phyloP scores from a whole-genome alignment of 495 filamentous ascomycete species.

The Neurospora tetraspora region DNA sequence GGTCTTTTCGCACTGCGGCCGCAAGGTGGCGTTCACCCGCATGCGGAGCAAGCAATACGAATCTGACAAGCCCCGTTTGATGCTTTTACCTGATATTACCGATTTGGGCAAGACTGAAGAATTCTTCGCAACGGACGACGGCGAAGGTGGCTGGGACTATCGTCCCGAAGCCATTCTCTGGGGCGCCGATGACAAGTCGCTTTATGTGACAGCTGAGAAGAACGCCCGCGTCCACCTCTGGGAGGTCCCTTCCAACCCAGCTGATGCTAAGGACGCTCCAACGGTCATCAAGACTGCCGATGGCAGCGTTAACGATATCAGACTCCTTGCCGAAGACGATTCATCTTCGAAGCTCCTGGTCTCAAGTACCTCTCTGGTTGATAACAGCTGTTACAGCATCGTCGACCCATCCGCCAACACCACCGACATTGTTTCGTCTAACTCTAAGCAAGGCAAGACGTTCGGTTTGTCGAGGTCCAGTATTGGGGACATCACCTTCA shows the following conservation, averaged over 20 bases:
- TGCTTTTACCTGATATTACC: conserved; percentile 51
- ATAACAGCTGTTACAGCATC: conserved; percentile 58
- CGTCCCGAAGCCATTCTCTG: conserved; percentile 58
- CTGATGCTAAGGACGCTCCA: conserved; percentile 43
- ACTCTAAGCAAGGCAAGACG: conserved; percentile 53
- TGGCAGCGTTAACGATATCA: conserved; percentile 51
- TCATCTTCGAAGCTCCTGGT: conserved; percentile 48
- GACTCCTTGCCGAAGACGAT: conserved; percentile 37
- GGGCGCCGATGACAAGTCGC: conserved; percentile 50
- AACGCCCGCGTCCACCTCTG: conserved; percentile 54
- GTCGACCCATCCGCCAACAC: conserved; percentile 41
- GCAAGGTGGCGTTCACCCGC: conserved; percentile 65
- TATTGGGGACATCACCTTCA: conserved; percentile 64
- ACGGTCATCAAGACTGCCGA: conserved; percentile 43
- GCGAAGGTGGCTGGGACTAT: conserved; percentile 54
- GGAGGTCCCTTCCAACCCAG: conserved; percentile 46
- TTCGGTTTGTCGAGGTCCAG: conserved; percentile 56
- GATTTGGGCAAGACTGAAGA: conserved; percentile 53
- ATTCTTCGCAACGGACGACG: conserved; percentile 52
- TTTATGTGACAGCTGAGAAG: conserved; percentile 61
- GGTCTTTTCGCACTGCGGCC: conserved; percentile 64
- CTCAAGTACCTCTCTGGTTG: conserved; percentile 54
- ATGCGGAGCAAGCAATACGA: conserved; percentile 81
- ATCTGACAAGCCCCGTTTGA: conserved; percentile 71
- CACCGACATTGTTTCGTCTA: conserved; percentile 48